Conservation (phyloP, 2,329 filamentous ascomycete genomes). For the Diaporthe eres region DNA sequence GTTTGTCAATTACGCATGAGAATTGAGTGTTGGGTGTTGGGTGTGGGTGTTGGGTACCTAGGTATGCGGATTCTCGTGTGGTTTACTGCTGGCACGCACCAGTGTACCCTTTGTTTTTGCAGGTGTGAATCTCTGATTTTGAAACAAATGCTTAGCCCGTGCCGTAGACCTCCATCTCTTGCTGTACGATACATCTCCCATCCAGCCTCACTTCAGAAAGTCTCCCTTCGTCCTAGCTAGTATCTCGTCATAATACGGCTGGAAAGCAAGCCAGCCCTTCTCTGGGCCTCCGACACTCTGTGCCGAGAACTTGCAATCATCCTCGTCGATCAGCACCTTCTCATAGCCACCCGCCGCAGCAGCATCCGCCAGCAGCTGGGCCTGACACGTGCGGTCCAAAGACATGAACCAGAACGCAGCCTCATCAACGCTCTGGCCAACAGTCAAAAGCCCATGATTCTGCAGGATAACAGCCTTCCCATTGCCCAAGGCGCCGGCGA, state of each 20-base stretch:
- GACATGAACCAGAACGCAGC: slow-evolving; percentile 78
- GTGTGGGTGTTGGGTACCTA: no score
- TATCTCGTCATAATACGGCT: slow-evolving; percentile 68
- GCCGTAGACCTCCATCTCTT: background rate
- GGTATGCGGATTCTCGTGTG: no score
- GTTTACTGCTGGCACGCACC: no score
- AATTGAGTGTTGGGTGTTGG: no score
- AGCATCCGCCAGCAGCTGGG: slow-evolving; percentile 74
- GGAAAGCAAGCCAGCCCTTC: slow-evolving; percentile 68
- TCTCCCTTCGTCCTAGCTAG: slow-evolving; percentile 63
- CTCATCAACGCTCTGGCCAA: slow-evolving; percentile 79
- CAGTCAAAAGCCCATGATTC: slow-evolving; percentile 80
- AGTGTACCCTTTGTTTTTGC: no score
- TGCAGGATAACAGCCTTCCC: slow-evolving; percentile 75
- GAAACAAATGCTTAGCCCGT: no score
- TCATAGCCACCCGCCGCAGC: slow-evolving; percentile 58
- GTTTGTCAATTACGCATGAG: no score
- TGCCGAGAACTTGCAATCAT: slow-evolving; percentile 51
- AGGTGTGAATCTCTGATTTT: no score
- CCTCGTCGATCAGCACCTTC: slow-evolving; percentile 53
- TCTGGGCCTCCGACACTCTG: slow-evolving; percentile 57
- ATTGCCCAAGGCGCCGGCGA: slow-evolving; percentile 73
- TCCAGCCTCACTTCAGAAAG: slow-evolving; percentile 55
- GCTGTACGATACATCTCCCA: no score
- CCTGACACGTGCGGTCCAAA: slow-evolving; percentile 76